Evolutionary conservation across 2,329 filamentous ascomycete species (phyloP).

Genomic region (Exutisphaerella laricina): DNA sequence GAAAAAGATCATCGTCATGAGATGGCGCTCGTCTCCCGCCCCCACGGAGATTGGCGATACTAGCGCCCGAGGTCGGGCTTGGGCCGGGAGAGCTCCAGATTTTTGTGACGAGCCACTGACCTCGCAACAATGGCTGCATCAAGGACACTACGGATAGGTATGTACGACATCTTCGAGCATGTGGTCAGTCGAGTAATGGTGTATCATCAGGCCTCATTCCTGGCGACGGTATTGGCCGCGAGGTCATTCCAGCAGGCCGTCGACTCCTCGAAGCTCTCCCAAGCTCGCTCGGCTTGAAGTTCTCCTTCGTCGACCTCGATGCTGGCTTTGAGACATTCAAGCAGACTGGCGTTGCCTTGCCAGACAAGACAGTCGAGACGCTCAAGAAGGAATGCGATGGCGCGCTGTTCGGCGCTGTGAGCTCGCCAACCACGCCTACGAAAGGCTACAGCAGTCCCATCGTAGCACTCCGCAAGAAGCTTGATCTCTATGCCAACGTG

Average conservation of each 20-base stretch:
- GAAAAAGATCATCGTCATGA: too few species aligned
- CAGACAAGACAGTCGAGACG: slow-evolving; percentile 83
- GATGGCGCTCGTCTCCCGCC: too few species aligned
- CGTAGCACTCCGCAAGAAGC: slow-evolving; percentile 89
- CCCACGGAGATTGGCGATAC: too few species aligned
- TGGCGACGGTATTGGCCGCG: slow-evolving; percentile 95
- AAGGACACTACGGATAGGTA: slow-evolving; percentile 11
- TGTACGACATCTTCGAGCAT: background rate
- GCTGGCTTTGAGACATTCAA: slow-evolving; percentile 94
- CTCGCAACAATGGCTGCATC: slow-evolving; percentile 10
- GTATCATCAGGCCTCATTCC: slow-evolving; percentile 74
- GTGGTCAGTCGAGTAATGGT: background rate
- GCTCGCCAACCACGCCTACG: slow-evolving; percentile 81
- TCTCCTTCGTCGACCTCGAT: slow-evolving; percentile 88
- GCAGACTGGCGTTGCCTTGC: slow-evolving; percentile 78
- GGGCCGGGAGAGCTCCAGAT: too few species aligned
- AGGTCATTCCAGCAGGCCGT: slow-evolving; percentile 92
- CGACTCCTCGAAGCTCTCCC: slow-evolving; percentile 89
- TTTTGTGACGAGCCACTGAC: too few species aligned
- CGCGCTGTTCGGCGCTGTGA: slow-evolving; percentile 92
- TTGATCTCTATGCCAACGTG: slow-evolving; percentile 96
- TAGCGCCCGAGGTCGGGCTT: too few species aligned
- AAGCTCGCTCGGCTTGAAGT: slow-evolving; percentile 82
- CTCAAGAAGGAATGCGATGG: slow-evolving; percentile 89
- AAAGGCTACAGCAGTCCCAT: slow-evolving; percentile 96